Base-by-base conservation (phyloP, 768 basidiomycete genomes). In the Tylopilus felleus region DNA sequence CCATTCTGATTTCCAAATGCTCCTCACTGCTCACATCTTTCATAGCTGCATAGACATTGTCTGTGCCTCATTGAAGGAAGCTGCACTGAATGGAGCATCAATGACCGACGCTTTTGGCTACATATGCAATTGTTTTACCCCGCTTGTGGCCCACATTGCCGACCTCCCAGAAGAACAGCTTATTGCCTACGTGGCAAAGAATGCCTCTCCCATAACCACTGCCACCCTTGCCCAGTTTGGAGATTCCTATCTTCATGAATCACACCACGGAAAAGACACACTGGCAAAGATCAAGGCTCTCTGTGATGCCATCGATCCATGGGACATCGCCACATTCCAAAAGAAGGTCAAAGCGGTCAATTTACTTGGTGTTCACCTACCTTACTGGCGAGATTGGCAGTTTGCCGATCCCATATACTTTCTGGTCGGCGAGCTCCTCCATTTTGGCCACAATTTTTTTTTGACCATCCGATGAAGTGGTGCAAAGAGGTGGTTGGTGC, bases 271-370 rank as follows among this genome's bases (percentile, higher is more conserved):
- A 5, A 8, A 4, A 28, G 8, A 4, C 19, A 29, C 25, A 3
- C 47, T 49, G 4, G 0, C 19, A 14, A 13, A 49, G n/a, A 28
- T 49, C 0, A 1, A 1, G 1, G 19, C 29, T 2, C 4, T 49
- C 0, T 49, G 48, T 6, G 4, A 2, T 2, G 14, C 0, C 0
- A 8, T 9, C 5, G 2, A 70, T 49, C 66, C 68, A n/a, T 64
- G 61, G 65, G 53, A 71, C 19, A 16, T 75, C 12, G 38, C 53
- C 6, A 43, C 36, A 0, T 75, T 71, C 57, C 55, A 63, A 17
- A 27, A 52, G 19, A 14, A 12, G 1, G 33, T 28, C 0, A 49
- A 57, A 14, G 8, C 1, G 0, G 0, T 23, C 0, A 31, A 40
- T 1, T 28, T 58, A 1, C 35, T 48, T n/a, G 41, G 53, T 2